Evolutionary conservation across 208 protist species (phyloP), one percentile per base, ranked within the genome.

Genomic region (Endotrypanum monterogeii): DNA sequence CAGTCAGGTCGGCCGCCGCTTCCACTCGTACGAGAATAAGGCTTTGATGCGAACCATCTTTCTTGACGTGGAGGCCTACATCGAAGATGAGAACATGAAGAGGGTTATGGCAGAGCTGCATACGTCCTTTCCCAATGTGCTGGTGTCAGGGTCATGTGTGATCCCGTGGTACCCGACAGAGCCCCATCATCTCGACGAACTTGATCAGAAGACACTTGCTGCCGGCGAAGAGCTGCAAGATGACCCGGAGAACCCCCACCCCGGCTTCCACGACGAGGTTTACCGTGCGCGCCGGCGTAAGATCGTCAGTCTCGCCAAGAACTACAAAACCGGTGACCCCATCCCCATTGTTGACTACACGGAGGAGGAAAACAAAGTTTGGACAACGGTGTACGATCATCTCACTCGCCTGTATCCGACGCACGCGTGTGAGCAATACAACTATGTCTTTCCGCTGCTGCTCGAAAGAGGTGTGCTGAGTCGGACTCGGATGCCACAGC

Each of bases 381-480:
- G 98, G 98, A 83, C 79, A 2, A 69, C 75, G 12, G 88, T 98
- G 7, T 98, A 87, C 72, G 89, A 94, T 71, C 78, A 91, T 35
- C 90, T 99, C 28, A 96, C 78, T 20, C 35, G 72, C 68, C 79
- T 99, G 5, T 98, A 97, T 85, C 87, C 92, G 12, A 96, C 90
- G 0, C 89, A 99, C 82, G 97, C 98, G 25, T 99, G 98, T 74
- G 67, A 91, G 63, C 88, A 99, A 86, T 97, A 98, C 75, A 89
- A 93, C 79, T 92, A 96, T 58, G 87, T 98, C 25, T 92, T 99
- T 23, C 95, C 94, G 30, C 82, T 98, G 41, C 83, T 99, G n/a
- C 70, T 97, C 60, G 85, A 98, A 80, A 94, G 95, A 66, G 98
- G 97, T 78, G 97, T 97, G 39, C 98, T 98, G 48, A 73, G 73